Percentiles rank a stretch among this genome's conserved stretches.
Evolutionary conservation across 768 basidiomycete genomes (phyloP).

Genomic region (Tulasnella sp.): DNA sequence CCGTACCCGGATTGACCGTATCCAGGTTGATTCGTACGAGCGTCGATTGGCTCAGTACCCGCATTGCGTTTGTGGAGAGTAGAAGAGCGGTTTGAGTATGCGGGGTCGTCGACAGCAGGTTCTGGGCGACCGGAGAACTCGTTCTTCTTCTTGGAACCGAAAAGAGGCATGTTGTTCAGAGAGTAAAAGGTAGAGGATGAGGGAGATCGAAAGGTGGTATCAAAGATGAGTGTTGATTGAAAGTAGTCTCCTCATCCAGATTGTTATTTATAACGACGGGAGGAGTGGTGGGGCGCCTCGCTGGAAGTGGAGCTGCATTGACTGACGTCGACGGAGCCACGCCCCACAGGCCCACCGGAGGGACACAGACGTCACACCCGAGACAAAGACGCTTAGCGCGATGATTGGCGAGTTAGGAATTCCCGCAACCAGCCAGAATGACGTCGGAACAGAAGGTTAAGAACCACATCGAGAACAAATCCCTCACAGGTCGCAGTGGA

Average conservation of each 20-base stretch:
- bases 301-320: neutral
- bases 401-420: neutral
- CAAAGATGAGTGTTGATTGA: neutral
- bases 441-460: neutral
- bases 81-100: neutral
- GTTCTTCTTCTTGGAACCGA: slow-evolving; percentile 9
- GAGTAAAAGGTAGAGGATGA: neutral
- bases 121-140: slow-evolving; percentile 4
- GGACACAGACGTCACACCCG: neutral
- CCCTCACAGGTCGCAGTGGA: neutral
- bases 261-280: neutral
- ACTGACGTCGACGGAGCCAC: neutral
- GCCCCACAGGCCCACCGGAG: neutral
- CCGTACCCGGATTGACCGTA: neutral
- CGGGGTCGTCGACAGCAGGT: neutral
- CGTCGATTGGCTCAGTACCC: neutral
- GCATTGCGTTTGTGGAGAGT: neutral
- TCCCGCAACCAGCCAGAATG: neutral
- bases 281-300: neutral
- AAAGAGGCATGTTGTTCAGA: slow-evolving; percentile 4
- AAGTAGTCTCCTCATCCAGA: neutral
- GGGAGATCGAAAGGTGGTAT: neutral
- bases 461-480: neutral
- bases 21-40: neutral
- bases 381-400: neutral